Percentiles rank a stretch among this genome's conserved stretches.
Conservation (phyloP, 345 rosid genomes). For the Erucastrum elatum region DNA sequence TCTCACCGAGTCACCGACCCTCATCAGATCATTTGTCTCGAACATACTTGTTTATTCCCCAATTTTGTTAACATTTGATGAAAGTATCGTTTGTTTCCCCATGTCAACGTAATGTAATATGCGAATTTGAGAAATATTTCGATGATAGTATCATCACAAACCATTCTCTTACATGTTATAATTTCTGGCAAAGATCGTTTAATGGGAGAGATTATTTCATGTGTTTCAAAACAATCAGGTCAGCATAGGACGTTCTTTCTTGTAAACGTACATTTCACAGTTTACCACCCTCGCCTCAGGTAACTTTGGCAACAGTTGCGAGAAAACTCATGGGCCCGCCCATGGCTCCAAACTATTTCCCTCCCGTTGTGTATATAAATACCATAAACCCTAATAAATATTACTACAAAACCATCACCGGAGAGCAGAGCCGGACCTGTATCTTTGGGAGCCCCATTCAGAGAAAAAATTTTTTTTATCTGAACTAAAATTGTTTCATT, state of each 20-base stretch:
- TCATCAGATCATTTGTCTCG: not conserved
- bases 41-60: not conserved
- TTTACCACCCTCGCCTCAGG: not conserved
- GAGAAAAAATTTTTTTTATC: too few species aligned
- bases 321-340: not conserved
- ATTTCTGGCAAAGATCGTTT: not conserved
- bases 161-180: not conserved
- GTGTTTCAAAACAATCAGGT: not conserved
- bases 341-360: too few species aligned
- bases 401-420: constrained; percentile 11
- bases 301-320: not conserved
- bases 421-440: too few species aligned
- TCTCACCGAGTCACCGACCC: not conserved
- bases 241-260: not conserved
- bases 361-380: constrained; percentile 18
- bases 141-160: not conserved
- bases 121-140: not conserved
- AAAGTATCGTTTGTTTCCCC: not conserved
- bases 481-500: too few species aligned
- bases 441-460: too few species aligned
- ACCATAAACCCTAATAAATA: constrained; percentile 16
- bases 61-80: not conserved
- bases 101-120: not conserved
- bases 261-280: not conserved
- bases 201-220: not conserved